These are phyloP conservation scores for Ophioceras dolichostomum DNA, from an alignment of 2,329 filamentous ascomycete species.

Conservation along the genomic window DNA sequence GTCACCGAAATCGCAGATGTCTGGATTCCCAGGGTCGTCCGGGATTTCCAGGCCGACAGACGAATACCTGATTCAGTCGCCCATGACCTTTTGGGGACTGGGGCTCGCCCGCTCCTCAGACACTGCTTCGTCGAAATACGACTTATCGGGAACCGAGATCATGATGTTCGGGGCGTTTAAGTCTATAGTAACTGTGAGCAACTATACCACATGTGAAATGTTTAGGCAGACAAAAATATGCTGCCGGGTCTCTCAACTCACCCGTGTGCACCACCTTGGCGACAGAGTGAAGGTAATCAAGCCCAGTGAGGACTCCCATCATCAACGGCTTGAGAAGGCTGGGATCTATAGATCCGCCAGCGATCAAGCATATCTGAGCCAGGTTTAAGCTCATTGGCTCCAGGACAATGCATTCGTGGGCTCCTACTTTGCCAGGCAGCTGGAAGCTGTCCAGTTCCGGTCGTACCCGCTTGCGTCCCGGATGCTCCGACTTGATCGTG, in stretches of 20 bases:
- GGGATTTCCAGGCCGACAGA: not conserved
- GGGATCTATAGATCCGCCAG: not conserved
- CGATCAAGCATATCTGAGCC: not conserved
- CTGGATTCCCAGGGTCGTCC: not conserved
- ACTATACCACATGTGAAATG: not conserved
- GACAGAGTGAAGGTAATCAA: conserved; percentile 1
- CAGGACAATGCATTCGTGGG: not conserved
- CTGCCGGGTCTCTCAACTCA: too few species aligned
- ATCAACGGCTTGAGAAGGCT: not conserved
- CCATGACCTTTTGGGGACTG: not conserved
- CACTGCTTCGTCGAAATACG: not conserved
- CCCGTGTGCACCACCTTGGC: conserved; percentile 1
- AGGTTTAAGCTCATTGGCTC: not conserved
- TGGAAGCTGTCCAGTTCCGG: not conserved
- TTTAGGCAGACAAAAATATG: not conserved
- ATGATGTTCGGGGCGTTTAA: conserved; percentile 1
- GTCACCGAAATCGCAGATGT: not conserved
- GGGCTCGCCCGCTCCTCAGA: not conserved
- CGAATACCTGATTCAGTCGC: not conserved
- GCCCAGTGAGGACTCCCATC: not conserved
- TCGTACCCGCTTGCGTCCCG: not conserved
- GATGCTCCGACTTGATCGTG: not conserved
- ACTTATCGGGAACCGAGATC: not conserved
- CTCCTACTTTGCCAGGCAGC: not conserved
- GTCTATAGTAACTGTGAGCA: not conserved